Conservation (phyloP, 2,329 filamentous ascomycete genomes). For the Fulvia fulva region DNA sequence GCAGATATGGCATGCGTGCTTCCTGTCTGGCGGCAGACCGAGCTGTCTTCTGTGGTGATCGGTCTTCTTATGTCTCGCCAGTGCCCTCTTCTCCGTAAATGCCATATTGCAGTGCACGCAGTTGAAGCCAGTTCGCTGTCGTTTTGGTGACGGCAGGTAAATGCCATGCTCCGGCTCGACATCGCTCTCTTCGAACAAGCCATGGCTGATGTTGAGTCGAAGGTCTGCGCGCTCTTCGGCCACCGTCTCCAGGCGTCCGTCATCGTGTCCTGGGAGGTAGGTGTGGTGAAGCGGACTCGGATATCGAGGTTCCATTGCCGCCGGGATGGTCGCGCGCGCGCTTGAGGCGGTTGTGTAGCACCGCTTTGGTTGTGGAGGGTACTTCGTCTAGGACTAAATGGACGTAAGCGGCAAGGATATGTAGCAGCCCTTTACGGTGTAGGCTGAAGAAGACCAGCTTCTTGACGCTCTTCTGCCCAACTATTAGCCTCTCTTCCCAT, state of each 20-base stretch:
- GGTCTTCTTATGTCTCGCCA: constrained; percentile 27
- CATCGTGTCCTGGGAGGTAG: neutral
- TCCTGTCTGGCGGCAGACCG: constrained; percentile 23
- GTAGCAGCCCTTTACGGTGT: neutral
- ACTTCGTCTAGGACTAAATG: neutral
- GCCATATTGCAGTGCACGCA: constrained; percentile 19
- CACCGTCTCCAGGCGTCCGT: neutral
- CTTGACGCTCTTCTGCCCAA: neutral
- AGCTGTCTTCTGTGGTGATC: constrained; percentile 24
- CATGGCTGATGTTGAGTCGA: neutral
- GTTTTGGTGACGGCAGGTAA: constrained; percentile 13
- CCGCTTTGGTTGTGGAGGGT: neutral
- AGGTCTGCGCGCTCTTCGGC: neutral
- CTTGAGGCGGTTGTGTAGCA: neutral
- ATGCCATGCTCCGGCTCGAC: constrained; percentile 1
- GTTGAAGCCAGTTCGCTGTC: constrained; percentile 9
- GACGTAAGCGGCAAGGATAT: neutral
- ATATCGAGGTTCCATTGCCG: constrained; percentile 1
- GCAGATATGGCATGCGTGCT: constrained; percentile 23
- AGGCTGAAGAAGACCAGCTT: neutral
- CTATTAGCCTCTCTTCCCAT: neutral
- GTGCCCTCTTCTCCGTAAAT: constrained; percentile 27
- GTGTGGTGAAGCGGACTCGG: neutral
- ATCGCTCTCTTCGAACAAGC: constrained; percentile 3
- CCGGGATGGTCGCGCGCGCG: neutral